Evolutionary conservation across 176 grass and related monocot genomes (phyloP).

Genomic region (Calamus simplicifolius): DNA sequence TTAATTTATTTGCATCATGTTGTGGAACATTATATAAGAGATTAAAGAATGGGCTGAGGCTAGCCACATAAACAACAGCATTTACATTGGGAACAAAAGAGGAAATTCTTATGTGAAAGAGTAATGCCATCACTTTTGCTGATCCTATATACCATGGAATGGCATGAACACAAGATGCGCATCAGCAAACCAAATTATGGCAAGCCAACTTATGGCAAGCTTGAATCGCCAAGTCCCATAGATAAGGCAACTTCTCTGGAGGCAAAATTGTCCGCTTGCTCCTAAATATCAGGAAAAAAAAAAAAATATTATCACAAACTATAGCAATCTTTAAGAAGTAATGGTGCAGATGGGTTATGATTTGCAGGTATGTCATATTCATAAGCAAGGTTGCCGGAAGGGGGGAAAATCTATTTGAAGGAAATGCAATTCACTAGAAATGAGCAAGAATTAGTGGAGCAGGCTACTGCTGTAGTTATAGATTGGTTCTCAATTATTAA

Average conservation of each 20-base stretch:
- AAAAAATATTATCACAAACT: background rate
- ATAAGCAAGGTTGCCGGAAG: too few relatives aligned
- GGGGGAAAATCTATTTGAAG: too few relatives aligned
- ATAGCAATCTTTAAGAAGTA: background rate
- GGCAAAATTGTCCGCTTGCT: conserved; percentile 38
- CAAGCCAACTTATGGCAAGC: conserved; percentile 42
- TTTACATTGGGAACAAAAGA: conserved; percentile 15
- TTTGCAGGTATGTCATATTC: too few relatives aligned
- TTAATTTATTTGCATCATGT: too few relatives aligned
- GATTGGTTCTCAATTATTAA: too few relatives aligned
- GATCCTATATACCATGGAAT: too few relatives aligned
- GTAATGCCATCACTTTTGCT: too few relatives aligned
- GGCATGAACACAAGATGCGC: too few relatives aligned
- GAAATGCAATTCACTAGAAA: too few relatives aligned
- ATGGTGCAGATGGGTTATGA: too few relatives aligned
- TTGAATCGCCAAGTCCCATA: conserved; percentile 43
- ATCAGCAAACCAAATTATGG: conserved; percentile 22
- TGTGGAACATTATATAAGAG: background rate
- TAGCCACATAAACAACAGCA: conserved; percentile 24
- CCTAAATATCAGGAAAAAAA: conserved; percentile 18
- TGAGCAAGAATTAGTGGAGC: too few relatives aligned
- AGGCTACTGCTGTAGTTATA: too few relatives aligned
- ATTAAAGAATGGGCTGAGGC: conserved; percentile 47
- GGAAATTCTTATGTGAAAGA: background rate
- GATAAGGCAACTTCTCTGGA: conserved; percentile 36